Evolutionary conservation across 2,329 filamentous ascomycete species (phyloP).

Genomic region (Ophiostoma piceae): DNA sequence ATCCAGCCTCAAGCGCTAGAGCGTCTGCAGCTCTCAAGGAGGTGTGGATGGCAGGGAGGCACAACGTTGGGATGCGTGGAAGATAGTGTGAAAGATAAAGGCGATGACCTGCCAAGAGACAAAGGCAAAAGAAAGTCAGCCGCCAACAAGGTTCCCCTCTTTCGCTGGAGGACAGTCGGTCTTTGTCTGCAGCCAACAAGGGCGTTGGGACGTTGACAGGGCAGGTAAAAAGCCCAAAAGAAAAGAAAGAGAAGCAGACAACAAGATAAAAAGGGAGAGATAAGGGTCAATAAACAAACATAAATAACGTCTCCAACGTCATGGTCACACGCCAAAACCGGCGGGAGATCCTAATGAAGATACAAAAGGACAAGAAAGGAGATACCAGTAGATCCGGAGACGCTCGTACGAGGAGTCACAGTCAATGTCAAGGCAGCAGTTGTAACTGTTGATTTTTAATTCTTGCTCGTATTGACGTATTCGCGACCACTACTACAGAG

Average conservation of each 20-base stretch:
- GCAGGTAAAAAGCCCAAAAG: neutral
- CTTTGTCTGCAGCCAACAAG: constrained; percentile 3
- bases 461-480: neutral
- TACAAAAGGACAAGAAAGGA: neutral
- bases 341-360: neutral
- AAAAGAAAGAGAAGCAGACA: neutral
- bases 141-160: constrained; percentile 9
- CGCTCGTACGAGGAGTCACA: neutral
- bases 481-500: neutral
- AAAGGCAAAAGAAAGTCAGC: neutral
- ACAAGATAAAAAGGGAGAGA: neutral
- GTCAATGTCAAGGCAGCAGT: neutral
- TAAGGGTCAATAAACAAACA: neutral
- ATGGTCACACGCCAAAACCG: neutral
- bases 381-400: neutral
- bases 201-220: neutral
- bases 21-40: neutral
- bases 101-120: neutral
- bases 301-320: neutral
- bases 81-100: neutral
- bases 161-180: neutral
- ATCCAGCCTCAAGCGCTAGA: neutral
- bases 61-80: neutral
- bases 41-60: constrained; percentile 1
- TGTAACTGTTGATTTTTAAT: neutral